phyloP scores from a whole-genome alignment of 805 yeast species.

The Wickerhamomyces strasburgensis region DNA sequence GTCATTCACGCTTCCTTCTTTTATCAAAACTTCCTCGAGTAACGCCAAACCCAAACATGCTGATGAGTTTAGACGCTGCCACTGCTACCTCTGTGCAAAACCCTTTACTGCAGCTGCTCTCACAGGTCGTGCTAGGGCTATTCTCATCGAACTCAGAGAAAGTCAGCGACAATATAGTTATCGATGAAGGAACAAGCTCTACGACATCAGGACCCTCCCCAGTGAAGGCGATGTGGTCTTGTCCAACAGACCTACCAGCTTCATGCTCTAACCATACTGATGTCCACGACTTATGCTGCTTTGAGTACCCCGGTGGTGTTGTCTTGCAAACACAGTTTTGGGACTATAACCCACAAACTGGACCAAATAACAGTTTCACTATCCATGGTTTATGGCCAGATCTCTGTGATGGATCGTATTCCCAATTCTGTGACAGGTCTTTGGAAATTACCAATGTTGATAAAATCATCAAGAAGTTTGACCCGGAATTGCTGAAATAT shows the following conservation, averaged over 20 bases:
- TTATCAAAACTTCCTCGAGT: too few species aligned
- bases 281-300: slow-evolving; percentile 68
- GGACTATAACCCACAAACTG: slow-evolving; percentile 77
- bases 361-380: slow-evolving; percentile 68
- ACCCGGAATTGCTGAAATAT: slow-evolving; percentile 43
- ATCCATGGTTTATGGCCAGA: slow-evolving; percentile 90
- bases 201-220: neutral
- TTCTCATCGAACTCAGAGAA: too few species aligned
- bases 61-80: too few species aligned
- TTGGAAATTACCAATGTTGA: slow-evolving; percentile 50
- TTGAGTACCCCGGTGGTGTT: slow-evolving; percentile 82
- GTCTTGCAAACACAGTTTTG: slow-evolving; percentile 86
- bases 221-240: slow-evolving; percentile 22
- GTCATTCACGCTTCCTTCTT: too few species aligned
- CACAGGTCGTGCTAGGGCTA: too few species aligned
- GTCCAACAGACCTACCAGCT: slow-evolving; percentile 56
- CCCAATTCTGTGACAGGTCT: slow-evolving; percentile 67
- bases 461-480: slow-evolving; percentile 38
- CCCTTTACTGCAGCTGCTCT: too few species aligned
- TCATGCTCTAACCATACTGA: slow-evolving; percentile 56
- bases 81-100: too few species aligned
- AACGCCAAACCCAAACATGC: too few species aligned
- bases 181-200: too few species aligned
- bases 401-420: slow-evolving; percentile 76
- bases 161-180: too few species aligned